These are phyloP conservation scores for Eucalyptus melliodora DNA, from an alignment of 345 rosid species.

Conservation along the genomic window DNA sequence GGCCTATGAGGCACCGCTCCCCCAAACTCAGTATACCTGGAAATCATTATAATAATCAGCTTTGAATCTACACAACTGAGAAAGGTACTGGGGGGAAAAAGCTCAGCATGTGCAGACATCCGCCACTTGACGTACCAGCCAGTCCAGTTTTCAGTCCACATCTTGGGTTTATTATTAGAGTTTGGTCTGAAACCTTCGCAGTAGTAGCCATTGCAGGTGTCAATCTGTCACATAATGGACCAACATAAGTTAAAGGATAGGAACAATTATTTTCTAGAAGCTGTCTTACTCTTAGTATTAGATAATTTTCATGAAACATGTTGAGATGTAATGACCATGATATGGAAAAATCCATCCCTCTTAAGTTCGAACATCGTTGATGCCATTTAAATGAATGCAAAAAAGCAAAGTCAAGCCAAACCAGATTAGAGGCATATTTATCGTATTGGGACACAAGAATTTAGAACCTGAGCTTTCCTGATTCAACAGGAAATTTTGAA, in stretches of 20 bases:
- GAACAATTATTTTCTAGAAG: neutral
- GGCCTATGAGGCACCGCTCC: constrained; percentile 34
- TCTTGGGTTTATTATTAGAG: constrained; percentile 49
- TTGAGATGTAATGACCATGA: neutral
- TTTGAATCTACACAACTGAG: neutral
- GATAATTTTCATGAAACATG: neutral
- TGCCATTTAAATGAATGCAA: neutral
- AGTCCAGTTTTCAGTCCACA: constrained; percentile 92
- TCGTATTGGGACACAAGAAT: neutral
- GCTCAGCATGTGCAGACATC: neutral
- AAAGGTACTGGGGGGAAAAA: too few species aligned
- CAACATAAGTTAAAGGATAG: neutral
- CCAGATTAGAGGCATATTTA: neutral
- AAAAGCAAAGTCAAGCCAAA: neutral
- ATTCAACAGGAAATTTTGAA: neutral
- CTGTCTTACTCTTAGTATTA: neutral
- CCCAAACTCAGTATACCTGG: constrained; percentile 25
- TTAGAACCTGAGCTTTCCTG: neutral
- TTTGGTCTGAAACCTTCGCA: constrained; percentile 66
- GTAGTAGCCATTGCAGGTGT: constrained; percentile 84
- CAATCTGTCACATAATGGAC: constrained; percentile 24
- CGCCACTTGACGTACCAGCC: constrained; percentile 31
- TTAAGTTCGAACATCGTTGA: neutral
- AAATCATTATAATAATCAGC: neutral
- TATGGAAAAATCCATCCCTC: neutral